Conservation (phyloP, 768 basidiomycete genomes). For the Tulasnella calospora region DNA sequence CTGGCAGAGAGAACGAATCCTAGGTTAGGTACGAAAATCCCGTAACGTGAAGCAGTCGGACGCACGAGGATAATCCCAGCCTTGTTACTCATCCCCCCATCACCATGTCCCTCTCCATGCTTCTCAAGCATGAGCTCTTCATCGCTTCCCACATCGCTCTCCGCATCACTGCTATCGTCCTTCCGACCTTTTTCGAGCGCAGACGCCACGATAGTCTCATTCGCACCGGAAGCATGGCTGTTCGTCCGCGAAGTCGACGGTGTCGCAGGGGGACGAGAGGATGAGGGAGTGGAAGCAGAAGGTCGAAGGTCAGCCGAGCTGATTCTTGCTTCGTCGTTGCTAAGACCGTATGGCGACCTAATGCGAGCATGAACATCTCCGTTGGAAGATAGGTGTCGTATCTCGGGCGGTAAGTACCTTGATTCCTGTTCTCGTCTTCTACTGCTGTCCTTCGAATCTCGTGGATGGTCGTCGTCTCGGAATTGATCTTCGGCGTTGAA, state of each 20-base stretch:
- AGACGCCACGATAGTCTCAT: background rate
- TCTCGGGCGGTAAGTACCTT: slow-evolving; percentile 15
- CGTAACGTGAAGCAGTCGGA: background rate
- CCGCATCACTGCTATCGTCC: slow-evolving; percentile 10
- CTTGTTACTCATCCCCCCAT: slow-evolving; percentile 59
- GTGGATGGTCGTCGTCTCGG: slow-evolving; percentile 11
- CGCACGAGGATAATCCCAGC: slow-evolving; percentile 82
- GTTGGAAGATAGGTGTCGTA: slow-evolving; percentile 8
- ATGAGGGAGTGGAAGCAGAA: background rate
- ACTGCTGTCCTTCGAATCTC: slow-evolving; percentile 5
- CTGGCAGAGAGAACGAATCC: slow-evolving; percentile 39
- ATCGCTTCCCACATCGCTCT: slow-evolving; percentile 4
- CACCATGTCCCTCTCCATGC: slow-evolving; percentile 11
- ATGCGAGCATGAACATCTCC: slow-evolving; percentile 6
- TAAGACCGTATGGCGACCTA: slow-evolving; percentile 11
- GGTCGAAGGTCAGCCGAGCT: slow-evolving; percentile 1
- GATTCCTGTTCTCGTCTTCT: background rate
- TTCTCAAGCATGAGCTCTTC: slow-evolving; percentile 3
- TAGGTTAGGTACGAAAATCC: too few species aligned
- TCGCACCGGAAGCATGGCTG: background rate
- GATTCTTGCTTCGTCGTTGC: background rate
- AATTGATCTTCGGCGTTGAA: slow-evolving; percentile 23
- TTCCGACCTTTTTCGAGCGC: slow-evolving; percentile 3
- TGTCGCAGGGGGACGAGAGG: background rate
- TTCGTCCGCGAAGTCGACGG: background rate